Evolutionary conservation across 1,139 yeast genomes (phyloP).

Genomic region (Casaregolazyma lundiana): DNA sequence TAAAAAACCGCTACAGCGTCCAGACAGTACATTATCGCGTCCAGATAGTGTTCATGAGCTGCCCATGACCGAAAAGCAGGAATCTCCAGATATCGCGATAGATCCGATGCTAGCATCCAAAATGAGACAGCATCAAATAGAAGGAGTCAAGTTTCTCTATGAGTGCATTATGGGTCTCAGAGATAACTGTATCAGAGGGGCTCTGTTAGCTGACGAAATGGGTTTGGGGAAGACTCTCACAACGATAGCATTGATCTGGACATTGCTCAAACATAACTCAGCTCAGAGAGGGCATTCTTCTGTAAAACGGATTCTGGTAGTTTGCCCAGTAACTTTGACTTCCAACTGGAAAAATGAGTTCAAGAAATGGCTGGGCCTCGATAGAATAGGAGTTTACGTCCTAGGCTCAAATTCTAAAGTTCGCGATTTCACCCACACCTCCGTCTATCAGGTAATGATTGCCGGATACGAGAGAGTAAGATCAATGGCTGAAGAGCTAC

Average conservation of each 20-base stretch:
- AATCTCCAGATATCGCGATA: slow-evolving; percentile 52
- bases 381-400: slow-evolving; percentile 44
- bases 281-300: slow-evolving; percentile 37
- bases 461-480: slow-evolving; percentile 83
- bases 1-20: neutral
- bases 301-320: slow-evolving; percentile 61
- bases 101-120: slow-evolving; percentile 58
- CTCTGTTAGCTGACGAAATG: slow-evolving; percentile 93
- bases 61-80: slow-evolving; percentile 18
- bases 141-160: slow-evolving; percentile 76
- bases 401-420: slow-evolving; percentile 37
- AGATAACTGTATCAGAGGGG: slow-evolving; percentile 58
- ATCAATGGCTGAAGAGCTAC: slow-evolving; percentile 51
- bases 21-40: neutral
- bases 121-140: slow-evolving; percentile 78
- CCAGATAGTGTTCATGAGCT: neutral
- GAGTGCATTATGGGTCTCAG: slow-evolving; percentile 73
- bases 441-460: slow-evolving; percentile 73
- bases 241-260: slow-evolving; percentile 82
- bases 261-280: slow-evolving; percentile 73
- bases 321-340: slow-evolving; percentile 88
- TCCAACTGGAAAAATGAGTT: slow-evolving; percentile 88
- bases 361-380: slow-evolving; percentile 77
- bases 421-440: slow-evolving; percentile 58
- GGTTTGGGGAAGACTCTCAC: slow-evolving; percentile 91